phyloP scores from a whole-genome alignment of 2,329 filamentous ascomycete species.

The Penicillium glabrum region DNA sequence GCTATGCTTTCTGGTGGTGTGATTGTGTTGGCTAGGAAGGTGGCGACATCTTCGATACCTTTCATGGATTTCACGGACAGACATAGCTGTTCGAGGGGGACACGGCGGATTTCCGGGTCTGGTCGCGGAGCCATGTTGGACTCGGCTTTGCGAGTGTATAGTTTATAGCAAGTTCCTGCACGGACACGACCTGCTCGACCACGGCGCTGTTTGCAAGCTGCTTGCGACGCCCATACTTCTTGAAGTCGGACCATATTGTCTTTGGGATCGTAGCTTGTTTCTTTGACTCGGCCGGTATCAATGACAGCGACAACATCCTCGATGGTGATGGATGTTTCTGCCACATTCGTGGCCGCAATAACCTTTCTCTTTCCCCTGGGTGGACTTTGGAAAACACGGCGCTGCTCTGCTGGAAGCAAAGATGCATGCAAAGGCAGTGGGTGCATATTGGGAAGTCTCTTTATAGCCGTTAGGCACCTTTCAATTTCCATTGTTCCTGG shows the following conservation, averaged over 20 bases:
- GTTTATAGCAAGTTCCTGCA: constrained; percentile 89
- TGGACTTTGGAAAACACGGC: constrained; percentile 75
- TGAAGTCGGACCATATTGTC: constrained; percentile 94
- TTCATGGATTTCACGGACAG: constrained; percentile 90
- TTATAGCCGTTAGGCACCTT: constrained; percentile 69
- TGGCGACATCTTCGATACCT: constrained; percentile 75
- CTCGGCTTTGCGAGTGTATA: constrained; percentile 86
- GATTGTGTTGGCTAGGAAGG: constrained; percentile 80
- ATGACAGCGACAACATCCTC: constrained; percentile 96
- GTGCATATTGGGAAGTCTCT: constrained; percentile 65
- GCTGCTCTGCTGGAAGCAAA: constrained; percentile 82
- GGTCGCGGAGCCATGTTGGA: constrained; percentile 80
- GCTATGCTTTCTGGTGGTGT: constrained; percentile 85
- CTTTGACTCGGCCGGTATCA: constrained; percentile 92
- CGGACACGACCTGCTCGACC: constrained; percentile 92
- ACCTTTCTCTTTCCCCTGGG: constrained; percentile 84
- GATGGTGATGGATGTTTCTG: constrained; percentile 97
- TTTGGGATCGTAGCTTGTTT: constrained; percentile 87
- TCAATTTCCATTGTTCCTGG: constrained; percentile 92
- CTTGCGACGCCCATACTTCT: constrained; percentile 91
- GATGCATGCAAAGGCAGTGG: constrained; percentile 90
- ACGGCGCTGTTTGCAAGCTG: constrained; percentile 90
- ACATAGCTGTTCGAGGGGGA: constrained; percentile 91
- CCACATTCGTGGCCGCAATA: constrained; percentile 93
- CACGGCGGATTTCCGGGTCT: constrained; percentile 89